Evolutionary conservation across 768 basidiomycete genomes (phyloP).

Genomic region (Asterophora lycoperdoides): DNA sequence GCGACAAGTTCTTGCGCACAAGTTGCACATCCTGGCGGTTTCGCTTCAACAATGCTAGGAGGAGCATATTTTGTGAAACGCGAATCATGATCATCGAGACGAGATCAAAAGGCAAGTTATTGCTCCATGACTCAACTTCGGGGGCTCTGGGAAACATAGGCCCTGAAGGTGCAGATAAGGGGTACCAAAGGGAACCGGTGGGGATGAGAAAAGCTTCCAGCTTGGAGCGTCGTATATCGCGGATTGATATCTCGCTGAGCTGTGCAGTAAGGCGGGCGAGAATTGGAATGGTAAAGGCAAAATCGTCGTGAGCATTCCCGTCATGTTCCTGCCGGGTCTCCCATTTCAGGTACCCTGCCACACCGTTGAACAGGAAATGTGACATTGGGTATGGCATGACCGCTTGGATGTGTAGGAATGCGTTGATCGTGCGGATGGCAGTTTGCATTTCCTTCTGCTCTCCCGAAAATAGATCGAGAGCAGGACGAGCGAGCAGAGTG

Average conservation of each 20-base stretch:
- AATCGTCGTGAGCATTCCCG: constrained; percentile 43
- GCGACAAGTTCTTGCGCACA: constrained; percentile 60
- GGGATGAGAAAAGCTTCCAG: constrained; percentile 66
- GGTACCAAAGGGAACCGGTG: constrained; percentile 68
- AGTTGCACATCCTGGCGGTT: constrained; percentile 65
- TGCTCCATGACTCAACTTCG: constrained; percentile 27
- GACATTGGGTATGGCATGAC: constrained; percentile 60
- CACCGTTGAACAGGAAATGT: constrained; percentile 65
- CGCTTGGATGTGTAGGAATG: constrained; percentile 53
- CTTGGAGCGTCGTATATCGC: constrained; percentile 70
- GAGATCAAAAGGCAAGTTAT: constrained; percentile 38
- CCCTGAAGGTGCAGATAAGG: constrained; percentile 46
- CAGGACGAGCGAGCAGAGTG: constrained; percentile 55
- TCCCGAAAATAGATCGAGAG: constrained; percentile 55
- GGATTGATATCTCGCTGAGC: constrained; percentile 67
- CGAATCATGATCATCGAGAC: constrained; percentile 60
- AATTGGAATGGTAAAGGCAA: constrained; percentile 53
- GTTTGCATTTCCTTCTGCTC: constrained; percentile 41
- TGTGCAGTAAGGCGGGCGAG: constrained; percentile 55
- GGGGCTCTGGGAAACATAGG: constrained; percentile 58
- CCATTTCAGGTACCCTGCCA: constrained; percentile 64
- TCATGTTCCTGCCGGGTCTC: constrained; percentile 41
- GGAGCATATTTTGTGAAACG: constrained; percentile 66
- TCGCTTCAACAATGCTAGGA: constrained; percentile 57
- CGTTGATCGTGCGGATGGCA: constrained; percentile 50